These are phyloP conservation scores for Toxoplasma gondii DNA, from an alignment of 169 alveolate species.

Conservation along the genomic window DNA sequence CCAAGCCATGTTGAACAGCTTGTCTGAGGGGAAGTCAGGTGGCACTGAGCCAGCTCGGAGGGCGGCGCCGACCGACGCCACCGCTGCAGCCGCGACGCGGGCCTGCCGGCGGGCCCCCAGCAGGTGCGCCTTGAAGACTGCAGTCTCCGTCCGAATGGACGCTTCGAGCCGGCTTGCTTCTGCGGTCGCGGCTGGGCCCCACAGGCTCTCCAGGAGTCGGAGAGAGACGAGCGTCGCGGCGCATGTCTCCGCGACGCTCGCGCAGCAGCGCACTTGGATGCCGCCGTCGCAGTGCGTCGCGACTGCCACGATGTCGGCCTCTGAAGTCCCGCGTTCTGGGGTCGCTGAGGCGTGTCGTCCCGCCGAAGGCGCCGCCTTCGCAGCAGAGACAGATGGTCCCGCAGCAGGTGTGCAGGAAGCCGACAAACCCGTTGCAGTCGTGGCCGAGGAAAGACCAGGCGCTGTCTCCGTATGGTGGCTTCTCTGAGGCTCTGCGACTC, in stretches of 20 bases:
- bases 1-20: neutral
- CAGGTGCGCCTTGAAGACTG: neutral
- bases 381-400: neutral
- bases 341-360: neutral
- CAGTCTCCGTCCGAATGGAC: neutral
- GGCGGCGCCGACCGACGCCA: neutral
- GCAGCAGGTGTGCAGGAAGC: neutral
- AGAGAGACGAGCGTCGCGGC: slow-evolving; percentile 6
- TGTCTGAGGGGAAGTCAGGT: neutral
- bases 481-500: neutral
- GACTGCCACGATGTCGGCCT: neutral
- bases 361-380: neutral
- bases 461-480: neutral
- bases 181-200: neutral
- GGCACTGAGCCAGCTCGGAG: neutral
- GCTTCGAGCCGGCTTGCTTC: neutral
- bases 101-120: neutral
- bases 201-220: neutral
- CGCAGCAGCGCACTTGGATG: neutral
- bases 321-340: neutral
- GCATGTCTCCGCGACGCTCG: neutral
- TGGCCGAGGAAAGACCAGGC: neutral
- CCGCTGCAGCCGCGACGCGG: neutral
- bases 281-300: neutral
- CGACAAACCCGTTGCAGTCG: neutral